Conservation (phyloP, 208 protist genomes). For the Trichomonas vaginalis region DNA sequence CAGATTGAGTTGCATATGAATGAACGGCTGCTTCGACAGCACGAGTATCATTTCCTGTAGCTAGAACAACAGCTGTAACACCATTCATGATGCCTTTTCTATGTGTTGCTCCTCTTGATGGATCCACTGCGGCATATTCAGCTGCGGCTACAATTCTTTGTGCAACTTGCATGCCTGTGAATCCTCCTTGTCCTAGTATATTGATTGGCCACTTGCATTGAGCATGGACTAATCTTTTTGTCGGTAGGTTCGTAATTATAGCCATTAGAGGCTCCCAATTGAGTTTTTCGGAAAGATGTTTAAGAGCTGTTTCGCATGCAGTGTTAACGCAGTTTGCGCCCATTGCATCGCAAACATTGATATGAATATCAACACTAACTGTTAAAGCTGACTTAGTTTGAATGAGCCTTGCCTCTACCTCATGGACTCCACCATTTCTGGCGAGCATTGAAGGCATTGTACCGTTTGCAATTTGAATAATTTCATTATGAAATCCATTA, state of each 20-base stretch:
- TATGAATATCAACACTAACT: neutral
- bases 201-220: neutral
- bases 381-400: neutral
- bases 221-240: neutral
- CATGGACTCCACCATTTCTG: neutral
- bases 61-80: neutral
- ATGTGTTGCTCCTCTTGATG: neutral
- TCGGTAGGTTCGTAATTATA: neutral
- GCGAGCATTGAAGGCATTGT: neutral
- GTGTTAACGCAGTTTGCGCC: neutral
- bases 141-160: neutral
- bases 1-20: neutral
- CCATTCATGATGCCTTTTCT: constrained; percentile 21
- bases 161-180: neutral
- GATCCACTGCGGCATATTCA: neutral
- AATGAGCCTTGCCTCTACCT: neutral
- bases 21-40: constrained; percentile 12
- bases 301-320: neutral
- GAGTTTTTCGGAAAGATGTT: neutral
- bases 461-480: neutral
- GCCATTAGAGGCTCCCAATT: neutral
- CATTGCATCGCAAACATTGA: neutral
- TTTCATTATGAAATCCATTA: neutral
- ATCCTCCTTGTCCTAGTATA: neutral
- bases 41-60: neutral